Evolutionary conservation across 306 rosid species (phyloP), one percentile per base, ranked within the genome.

Genomic region (Cucurbita moschata): DNA sequence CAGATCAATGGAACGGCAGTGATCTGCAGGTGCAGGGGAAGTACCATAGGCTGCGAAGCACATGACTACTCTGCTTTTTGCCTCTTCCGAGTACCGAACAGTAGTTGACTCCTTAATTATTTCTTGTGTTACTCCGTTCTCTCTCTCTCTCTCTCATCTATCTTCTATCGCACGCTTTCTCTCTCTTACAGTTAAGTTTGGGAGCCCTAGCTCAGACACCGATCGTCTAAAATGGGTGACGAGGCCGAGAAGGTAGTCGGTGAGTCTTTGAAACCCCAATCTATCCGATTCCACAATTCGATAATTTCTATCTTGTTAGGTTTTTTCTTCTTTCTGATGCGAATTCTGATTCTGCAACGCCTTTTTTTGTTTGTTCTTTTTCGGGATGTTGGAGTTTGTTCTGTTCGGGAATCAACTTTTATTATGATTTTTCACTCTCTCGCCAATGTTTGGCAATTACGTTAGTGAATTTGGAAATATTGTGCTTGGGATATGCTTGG

Each of bases 151-250:
- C 46, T 69, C 74, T 30, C 42, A 6, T 46, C 18, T 6, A 66
- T 21, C 18, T 66, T 44, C 21, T 44, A 3, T 44, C 9, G 3
- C 72, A 66, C 72, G 72, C 72, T 67, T 13, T 67, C 73, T 67
- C 73, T 67, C 75, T 71, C 75, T 30, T 71, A 53, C 40, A 71
- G 67, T 16, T 23, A 12, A 37, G 19, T 46, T 75, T 52, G 7
- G 56, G 62, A 63, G 64, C 78, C 78, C 78, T 75, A 75, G 19
- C 42, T 51, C 78, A 19, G 30, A 2, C 0, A 4, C 16, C 47
- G 15, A 21, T 15, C 71, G n/a, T 72, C 65, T n/a, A 72, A 6
- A 63, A 75, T 75, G 78, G 78, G 26, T 23, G 70, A 66, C 8
- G 73, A 75, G 23, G 54, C 53, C 18, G 44, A 63, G 15, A 62